phyloP scores from a whole-genome alignment of 75 land plant species.

The Sequoiadendron giganteum region DNA sequence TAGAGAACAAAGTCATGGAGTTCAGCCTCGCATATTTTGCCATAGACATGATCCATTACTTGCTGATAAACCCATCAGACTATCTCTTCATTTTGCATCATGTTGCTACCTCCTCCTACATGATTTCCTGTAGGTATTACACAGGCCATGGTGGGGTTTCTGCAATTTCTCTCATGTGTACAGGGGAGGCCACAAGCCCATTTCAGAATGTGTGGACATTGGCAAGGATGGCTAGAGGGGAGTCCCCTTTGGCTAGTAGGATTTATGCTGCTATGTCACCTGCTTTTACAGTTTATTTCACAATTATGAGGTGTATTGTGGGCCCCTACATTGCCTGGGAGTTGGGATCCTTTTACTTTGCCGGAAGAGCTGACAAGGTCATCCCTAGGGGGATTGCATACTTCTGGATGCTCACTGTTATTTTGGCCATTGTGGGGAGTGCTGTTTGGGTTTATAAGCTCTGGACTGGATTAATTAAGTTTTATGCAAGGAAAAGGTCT shows the following conservation, averaged over 20 bases:
- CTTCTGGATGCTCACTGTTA: slow-evolving; percentile 34
- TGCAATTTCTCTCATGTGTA: slow-evolving; percentile 32
- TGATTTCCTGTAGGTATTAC: slow-evolving; percentile 35
- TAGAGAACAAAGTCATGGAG: slow-evolving; percentile 38
- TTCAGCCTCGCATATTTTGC: slow-evolving; percentile 32
- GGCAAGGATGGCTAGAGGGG: slow-evolving; percentile 33
- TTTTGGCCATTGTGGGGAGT: slow-evolving; percentile 35
- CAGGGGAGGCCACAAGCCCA: slow-evolving; percentile 35
- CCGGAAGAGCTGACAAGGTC: slow-evolving; percentile 30
- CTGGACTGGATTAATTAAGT: slow-evolving; percentile 41
- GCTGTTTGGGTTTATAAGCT: slow-evolving; percentile 44
- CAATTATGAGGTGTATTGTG: slow-evolving; percentile 27
- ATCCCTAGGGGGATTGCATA: slow-evolving; percentile 29
- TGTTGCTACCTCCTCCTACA: slow-evolving; percentile 39
- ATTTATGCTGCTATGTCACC: slow-evolving; percentile 30
- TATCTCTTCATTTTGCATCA: slow-evolving; percentile 40
- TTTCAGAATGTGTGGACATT: slow-evolving; percentile 43
- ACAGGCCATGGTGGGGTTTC: slow-evolving; percentile 32
- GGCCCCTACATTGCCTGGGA: slow-evolving; percentile 28
- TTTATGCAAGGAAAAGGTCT: slow-evolving; percentile 18
- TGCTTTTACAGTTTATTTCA: slow-evolving; percentile 32
- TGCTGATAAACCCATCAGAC: slow-evolving; percentile 24
- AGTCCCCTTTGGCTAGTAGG: slow-evolving; percentile 24
- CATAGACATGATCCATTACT: slow-evolving; percentile 26
- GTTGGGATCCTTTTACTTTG: slow-evolving; percentile 31